Base-by-base conservation (phyloP, 2,329 filamentous ascomycete species). In the Lasiodiplodia hormozganensis region DNA sequence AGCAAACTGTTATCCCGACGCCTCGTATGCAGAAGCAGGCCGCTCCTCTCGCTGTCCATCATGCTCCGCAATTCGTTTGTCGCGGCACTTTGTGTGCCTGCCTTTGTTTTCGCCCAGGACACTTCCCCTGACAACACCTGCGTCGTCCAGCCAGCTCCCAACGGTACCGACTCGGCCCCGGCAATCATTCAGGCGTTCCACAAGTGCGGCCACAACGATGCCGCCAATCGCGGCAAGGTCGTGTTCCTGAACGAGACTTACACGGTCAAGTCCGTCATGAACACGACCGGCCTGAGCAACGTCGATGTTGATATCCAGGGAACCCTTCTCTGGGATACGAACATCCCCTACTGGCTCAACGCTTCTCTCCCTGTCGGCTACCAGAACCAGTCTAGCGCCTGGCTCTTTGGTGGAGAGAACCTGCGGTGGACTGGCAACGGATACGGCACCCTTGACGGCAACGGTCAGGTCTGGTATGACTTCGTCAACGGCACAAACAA, bases 391-490 rank as follows among this genome's bases (percentile, higher is more conserved):
- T 74, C 72, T 16, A 75, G 74, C 23, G 75, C 74, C 4, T 76
- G 74, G 65, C 65, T 76, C 3, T 71, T 77, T 49, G 86, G 87
- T 18, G 87, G 87, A 5, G 76, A 84, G 14, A 81, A 83, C 38
- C 77, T 90, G 28, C 74, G 77, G 11, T 81, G 85, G 70, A 78
- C 84, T 40, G 86, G 86, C 11, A 76, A 84, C 71, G 84, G 84
- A 14, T 75, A 76, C 23, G 87, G 88, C 52, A 87, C 83, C 7
- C 77, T 90, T 10, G 85, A 91, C 73, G 90, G 90, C 16, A 89
- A 88, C 68, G 88, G 88, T 0, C 87, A 90, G 73, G 83, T 84
- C 2, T 89, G 89, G 87, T 91, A 90, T 72, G 86, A 90, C 70
- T 78, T 87, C 28, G 23, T 65, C 34, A 65, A 65, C 36, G 62